These are phyloP conservation scores for Leccinum uliginosum DNA, from an alignment of 768 basidiomycete genomes.

Conservation along the genomic window DNA sequence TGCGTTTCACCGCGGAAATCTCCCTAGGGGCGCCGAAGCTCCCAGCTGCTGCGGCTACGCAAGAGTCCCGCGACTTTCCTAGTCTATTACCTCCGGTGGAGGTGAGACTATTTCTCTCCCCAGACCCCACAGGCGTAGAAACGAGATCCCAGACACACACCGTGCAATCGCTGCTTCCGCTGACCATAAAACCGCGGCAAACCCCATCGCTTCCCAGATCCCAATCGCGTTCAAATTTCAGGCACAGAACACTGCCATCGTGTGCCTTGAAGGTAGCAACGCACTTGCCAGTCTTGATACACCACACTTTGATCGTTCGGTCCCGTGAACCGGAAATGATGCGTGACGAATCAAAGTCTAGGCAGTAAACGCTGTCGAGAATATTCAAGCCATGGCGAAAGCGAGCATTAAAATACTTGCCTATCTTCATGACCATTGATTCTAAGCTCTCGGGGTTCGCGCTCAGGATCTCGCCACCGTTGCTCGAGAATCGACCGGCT, in stretches of 20 bases:
- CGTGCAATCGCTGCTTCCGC: slow-evolving; percentile 83
- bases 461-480: slow-evolving; percentile 49
- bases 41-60: slow-evolving; percentile 12
- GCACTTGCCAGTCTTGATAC: slow-evolving; percentile 57
- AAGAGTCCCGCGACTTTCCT: slow-evolving; percentile 15
- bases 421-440: slow-evolving; percentile 65
- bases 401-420: slow-evolving; percentile 29
- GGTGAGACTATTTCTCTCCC: slow-evolving; percentile 9
- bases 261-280: slow-evolving; percentile 71
- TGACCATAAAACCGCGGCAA: slow-evolving; percentile 68
- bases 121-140: slow-evolving; percentile 23
- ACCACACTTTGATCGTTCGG: slow-evolving; percentile 83
- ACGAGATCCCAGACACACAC: slow-evolving; percentile 79
- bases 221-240: slow-evolving; percentile 75
- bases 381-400: neutral
- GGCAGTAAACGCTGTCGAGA: slow-evolving; percentile 71
- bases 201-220: slow-evolving; percentile 28
- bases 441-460: slow-evolving; percentile 50
- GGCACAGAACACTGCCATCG: slow-evolving; percentile 74
- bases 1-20: slow-evolving; percentile 51
- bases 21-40: slow-evolving; percentile 29
- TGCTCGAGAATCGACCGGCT: slow-evolving; percentile 63
- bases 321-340: slow-evolving; percentile 87
- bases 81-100: neutral
- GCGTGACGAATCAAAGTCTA: slow-evolving; percentile 69